Evolutionary conservation across 2,329 filamentous ascomycete species (phyloP), one percentile per base, ranked within the genome.

Genomic region (Rachicladosporium sp.): DNA sequence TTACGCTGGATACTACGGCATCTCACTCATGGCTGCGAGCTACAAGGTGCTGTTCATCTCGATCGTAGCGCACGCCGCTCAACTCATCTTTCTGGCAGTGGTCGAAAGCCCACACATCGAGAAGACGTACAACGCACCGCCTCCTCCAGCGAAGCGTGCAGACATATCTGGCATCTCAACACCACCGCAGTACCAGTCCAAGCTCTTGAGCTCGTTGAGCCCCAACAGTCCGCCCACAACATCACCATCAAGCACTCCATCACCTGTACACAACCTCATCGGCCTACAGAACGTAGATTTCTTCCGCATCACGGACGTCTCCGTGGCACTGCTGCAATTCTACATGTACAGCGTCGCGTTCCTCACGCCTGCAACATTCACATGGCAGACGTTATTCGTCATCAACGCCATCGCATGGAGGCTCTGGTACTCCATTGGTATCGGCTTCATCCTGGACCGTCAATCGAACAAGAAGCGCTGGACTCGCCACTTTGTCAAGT

Each of bases 31-130:
- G 81, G 88, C 87, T 34, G 89, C 89, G 46, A 98, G 91, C 69
- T 96, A 96, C 65, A 87, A 89, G 55, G 89, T 98, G 43, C 74
- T 98, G 36, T 88, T 93, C 70, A 95, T 96, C 61, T 96, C 91
- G 41, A 89, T 98, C 54, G 66, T 93, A 55, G 91, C 89, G 45
- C 91, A 98, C 66, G 78, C 87, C 52, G 85, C 88, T 43, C 91
- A 98, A 65, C 89, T 98, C 61, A 80, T 80, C 44, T 98, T 98
- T 67, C 72, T 98, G 47, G 78, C 85, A 38, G 70, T 86, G 44
- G 85, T 98, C 47, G 91, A 98, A 66, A 94, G 93, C 55, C 91
- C 91, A 37, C 91, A 98, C 57, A 98, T 98, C 64, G 87, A 96
- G 56, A 93, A 93, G 68, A 95, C 80, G 3, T 98, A 98, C 69